These are phyloP conservation scores for Bromus sterilis DNA, from an alignment of 176 grass and related monocot species.

Conservation along the genomic window DNA sequence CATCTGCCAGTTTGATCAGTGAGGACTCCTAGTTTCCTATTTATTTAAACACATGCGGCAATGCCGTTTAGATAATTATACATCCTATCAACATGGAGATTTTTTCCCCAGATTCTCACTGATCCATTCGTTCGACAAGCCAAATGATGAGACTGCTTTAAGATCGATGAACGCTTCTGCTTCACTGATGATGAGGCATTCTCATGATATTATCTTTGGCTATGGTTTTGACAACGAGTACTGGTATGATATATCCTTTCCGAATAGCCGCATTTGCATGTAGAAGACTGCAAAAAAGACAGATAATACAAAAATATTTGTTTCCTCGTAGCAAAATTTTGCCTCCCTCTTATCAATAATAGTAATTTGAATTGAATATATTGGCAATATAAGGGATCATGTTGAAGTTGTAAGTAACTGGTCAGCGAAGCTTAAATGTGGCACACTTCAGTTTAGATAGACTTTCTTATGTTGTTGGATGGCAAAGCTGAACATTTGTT, in stretches of 20 bases:
- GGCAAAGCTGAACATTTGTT: neutral
- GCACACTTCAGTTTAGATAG: neutral
- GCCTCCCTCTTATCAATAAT: no score
- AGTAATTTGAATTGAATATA: no score
- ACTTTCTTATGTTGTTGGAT: neutral
- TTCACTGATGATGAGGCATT: slow-evolving; percentile 45
- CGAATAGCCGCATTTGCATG: neutral
- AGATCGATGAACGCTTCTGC: no score
- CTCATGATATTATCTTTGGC: slow-evolving; percentile 58
- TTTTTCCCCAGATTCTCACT: slow-evolving; percentile 34
- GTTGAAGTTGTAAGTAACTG: neutral
- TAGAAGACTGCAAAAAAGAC: no score
- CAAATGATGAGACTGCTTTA: no score
- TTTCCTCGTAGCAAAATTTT: neutral
- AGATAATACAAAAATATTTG: no score
- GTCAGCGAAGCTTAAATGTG: neutral
- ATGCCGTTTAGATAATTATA: neutral
- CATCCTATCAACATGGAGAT: neutral
- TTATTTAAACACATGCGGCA: neutral
- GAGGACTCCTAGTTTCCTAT: slow-evolving; percentile 9
- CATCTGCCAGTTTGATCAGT: slow-evolving; percentile 55
- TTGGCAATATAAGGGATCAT: no score
- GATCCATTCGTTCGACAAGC: no score
- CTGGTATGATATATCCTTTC: slow-evolving; percentile 28
- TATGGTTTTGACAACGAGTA: no score